Evolutionary conservation across 345 rosid genomes (phyloP), one percentile per base, ranked within the genome.

Genomic region (Anacardium occidentale): DNA sequence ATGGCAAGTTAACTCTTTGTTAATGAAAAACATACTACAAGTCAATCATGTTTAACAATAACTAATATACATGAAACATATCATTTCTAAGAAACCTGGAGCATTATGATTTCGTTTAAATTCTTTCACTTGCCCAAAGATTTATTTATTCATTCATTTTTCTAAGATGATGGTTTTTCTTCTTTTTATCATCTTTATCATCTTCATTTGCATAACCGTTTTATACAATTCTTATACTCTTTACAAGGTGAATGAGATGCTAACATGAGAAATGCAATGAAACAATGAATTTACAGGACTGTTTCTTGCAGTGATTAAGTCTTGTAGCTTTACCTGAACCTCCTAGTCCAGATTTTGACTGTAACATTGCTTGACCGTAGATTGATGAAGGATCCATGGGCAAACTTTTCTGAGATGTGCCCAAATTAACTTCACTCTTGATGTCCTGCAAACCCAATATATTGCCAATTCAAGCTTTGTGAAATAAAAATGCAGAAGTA

Each of bases 331-430:
- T 83, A 89, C 87, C 87, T 62, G 88, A 81, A 74, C 83, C 79
- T 72, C 79, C 76, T 70, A 79, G 63, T 73, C 87, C 85, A 57
- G 89, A 80, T 78, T 85, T 89, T 51, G 90, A 81, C 57, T 83
- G 86, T 64, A 89, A 68, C 75, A 86, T 83, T 71, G 86, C 83
- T 73, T 80, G 90, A 61, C 90, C 88, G 75, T 83, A 86, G 25
- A 86, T 80, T 15, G 92, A 85, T 54, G 90, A 76, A 62, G 85
- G 81, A 80, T 89, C 90, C 80, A 69, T 60, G 4, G 84, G 77
- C 68, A 86, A 24, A 76, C 78, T 75, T 72, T 82, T 86, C 59
- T 83, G 86, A 45, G 81, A 70, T 66, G 79, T 76, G 60, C 79
- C 81, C 75, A 82, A 22, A 77, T 83, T 88, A 68, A 75, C 83